A percentile compares a stretch with the other conserved stretches of the same genome.
phyloP scores from a whole-genome alignment of 768 basidiomycete species.

The Panus rudis region DNA sequence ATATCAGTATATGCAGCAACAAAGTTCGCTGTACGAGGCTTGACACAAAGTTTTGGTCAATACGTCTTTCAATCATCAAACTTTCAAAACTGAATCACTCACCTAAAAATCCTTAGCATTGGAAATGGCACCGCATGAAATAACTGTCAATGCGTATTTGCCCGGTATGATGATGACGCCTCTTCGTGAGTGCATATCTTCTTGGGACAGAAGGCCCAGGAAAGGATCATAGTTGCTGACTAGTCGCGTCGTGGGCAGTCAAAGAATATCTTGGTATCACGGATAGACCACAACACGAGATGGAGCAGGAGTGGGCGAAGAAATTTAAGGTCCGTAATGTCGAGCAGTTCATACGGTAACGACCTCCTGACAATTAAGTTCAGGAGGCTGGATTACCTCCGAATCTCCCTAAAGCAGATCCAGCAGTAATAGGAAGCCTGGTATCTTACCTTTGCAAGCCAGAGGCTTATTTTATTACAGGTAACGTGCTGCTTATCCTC shows the following conservation, averaged over 20 bases:
- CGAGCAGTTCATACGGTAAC: no score
- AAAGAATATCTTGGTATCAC: no score
- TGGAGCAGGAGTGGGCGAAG: no score
- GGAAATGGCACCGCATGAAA: slow-evolving; percentile 15
- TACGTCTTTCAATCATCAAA: neutral
- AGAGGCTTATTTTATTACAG: slow-evolving; percentile 13
- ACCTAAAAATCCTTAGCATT: slow-evolving; percentile 11
- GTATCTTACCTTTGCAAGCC: slow-evolving; percentile 14
- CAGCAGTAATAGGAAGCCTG: slow-evolving; percentile 8
- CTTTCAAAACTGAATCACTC: neutral
- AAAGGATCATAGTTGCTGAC: no score
- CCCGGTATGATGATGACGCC: slow-evolving; percentile 20
- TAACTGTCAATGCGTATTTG: slow-evolving; percentile 23
- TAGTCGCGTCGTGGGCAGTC: no score
- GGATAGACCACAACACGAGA: no score
- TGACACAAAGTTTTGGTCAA: slow-evolving; percentile 18
- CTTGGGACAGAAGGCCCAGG: no score
- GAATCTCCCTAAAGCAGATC: neutral
- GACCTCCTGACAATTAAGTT: no score
- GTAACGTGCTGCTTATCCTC: no score
- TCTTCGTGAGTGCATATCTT: slow-evolving; percentile 14
- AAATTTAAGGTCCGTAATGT: no score
- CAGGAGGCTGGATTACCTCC: neutral
- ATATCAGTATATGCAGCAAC: slow-evolving; percentile 13
- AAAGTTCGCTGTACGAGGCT: slow-evolving; percentile 22